Evolutionary conservation across 2,329 filamentous ascomycete genomes (phyloP).

Genomic region (Aspergillus alliaceus): DNA sequence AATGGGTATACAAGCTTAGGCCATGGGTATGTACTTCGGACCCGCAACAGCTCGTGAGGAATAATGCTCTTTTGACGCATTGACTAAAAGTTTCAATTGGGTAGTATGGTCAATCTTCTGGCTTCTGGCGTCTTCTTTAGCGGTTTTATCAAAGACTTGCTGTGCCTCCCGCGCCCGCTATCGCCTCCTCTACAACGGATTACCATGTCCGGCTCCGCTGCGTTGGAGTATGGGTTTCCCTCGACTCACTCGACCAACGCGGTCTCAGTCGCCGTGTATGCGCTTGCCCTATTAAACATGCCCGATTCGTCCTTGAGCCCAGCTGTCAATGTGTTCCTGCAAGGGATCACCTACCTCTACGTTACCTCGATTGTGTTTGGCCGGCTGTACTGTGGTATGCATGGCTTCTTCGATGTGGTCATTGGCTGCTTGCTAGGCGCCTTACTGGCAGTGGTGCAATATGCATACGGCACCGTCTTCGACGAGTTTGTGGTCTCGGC

Average conservation of each 20-base stretch:
- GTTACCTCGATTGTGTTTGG: constrained; percentile 86
- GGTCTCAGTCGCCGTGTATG: constrained; percentile 87
- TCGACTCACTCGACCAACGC: constrained; percentile 97
- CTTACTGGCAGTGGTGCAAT: constrained; percentile 58
- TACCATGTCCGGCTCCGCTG: constrained; percentile 94
- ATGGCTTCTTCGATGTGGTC: constrained; percentile 90
- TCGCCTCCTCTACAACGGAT: constrained; percentile 91
- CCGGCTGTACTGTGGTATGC: constrained; percentile 96
- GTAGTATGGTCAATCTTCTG: constrained; percentile 66
- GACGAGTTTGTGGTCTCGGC: constrained; percentile 70
- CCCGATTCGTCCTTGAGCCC: constrained; percentile 63
- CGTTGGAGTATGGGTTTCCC: constrained; percentile 94
- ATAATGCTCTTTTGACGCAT: background rate
- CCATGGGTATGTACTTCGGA: constrained; percentile 68
- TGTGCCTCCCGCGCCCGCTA: constrained; percentile 86
- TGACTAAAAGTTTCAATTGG: constrained; percentile 13
- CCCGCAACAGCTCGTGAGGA: background rate
- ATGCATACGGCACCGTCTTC: constrained; percentile 57
- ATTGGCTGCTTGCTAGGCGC: constrained; percentile 77
- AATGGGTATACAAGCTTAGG: constrained; percentile 83
- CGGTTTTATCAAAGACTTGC: constrained; percentile 90
- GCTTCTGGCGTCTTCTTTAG: constrained; percentile 81
- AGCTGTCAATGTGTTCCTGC: constrained; percentile 61
- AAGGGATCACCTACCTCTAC: constrained; percentile 76
- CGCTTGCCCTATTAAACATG: constrained; percentile 67